A percentile compares a stretch with the other conserved stretches of the same genome.
Evolutionary conservation across 139 green algal genomes (phyloP).

Genomic region (Volvox africanus): DNA sequence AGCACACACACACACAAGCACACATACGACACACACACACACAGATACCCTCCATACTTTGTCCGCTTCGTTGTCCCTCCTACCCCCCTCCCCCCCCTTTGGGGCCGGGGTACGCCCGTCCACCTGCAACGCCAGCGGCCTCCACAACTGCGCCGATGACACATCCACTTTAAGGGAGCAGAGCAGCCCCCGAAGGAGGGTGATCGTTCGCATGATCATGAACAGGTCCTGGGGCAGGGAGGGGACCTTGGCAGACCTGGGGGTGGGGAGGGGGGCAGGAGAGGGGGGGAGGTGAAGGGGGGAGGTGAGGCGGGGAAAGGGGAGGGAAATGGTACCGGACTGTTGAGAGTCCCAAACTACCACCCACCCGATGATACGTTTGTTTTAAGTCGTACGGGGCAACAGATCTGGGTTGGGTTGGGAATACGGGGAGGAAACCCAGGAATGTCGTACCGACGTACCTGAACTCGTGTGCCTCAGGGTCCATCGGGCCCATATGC

Average conservation of each 20-base stretch:
- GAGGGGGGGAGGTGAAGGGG: not conserved
- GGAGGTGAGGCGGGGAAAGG: not conserved
- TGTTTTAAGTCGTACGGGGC: not conserved
- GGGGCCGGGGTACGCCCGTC: too few species aligned
- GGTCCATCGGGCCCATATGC: slow-evolving; percentile 56
- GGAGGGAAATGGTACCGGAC: not conserved
- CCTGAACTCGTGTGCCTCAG: slow-evolving; percentile 59
- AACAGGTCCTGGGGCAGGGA: slow-evolving; percentile 66
- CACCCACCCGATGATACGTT: not conserved
- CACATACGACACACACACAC: too few species aligned
- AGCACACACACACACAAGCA: too few species aligned
- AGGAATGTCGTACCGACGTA: not conserved
- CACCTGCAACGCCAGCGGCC: slow-evolving; percentile 59
- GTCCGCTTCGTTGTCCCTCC: too few species aligned
- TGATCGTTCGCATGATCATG: slow-evolving; percentile 73
- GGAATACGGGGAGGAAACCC: too few species aligned
- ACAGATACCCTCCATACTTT: too few species aligned
- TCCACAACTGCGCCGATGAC: slow-evolving; percentile 60
- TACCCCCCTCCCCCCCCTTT: too few species aligned
- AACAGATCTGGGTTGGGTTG: too few species aligned
- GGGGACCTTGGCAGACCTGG: slow-evolving; percentile 58
- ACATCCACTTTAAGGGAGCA: slow-evolving; percentile 59
- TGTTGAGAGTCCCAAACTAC: too few species aligned
- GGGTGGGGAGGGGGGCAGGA: not conserved
- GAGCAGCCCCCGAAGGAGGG: slow-evolving; percentile 67